A percentile compares a stretch with the other conserved stretches of the same genome.
Conservation (phyloP, 2,329 filamentous ascomycete genomes). For the Chaetomiaceae sp. region DNA sequence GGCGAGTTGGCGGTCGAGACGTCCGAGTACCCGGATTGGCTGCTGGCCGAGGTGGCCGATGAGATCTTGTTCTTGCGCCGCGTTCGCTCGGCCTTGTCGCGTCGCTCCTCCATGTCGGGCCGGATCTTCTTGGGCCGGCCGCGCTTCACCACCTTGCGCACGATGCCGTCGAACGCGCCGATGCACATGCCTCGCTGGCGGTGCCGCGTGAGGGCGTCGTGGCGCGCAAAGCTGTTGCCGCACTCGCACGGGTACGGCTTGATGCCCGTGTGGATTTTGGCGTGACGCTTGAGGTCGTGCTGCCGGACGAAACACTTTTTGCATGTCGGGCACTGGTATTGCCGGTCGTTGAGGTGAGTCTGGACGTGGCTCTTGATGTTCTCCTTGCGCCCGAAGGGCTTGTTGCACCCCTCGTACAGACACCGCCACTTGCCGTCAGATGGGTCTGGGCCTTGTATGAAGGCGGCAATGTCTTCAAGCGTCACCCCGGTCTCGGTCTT, state of each 20-base stretch:
- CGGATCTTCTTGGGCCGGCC: slow-evolving; percentile 60
- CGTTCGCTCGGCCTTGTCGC: slow-evolving; percentile 54
- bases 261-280: slow-evolving; percentile 94
- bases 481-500: slow-evolving; percentile 79
- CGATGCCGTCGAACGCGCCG: slow-evolving; percentile 80
- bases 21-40: slow-evolving; percentile 54
- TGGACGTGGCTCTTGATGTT: slow-evolving; percentile 99
- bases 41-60: slow-evolving; percentile 44
- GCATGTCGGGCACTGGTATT: slow-evolving; percentile 91
- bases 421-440: slow-evolving; percentile 77
- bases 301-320: slow-evolving; percentile 94
- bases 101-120: slow-evolving; percentile 52
- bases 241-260: slow-evolving; percentile 95
- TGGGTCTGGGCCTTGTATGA: slow-evolving; percentile 67
- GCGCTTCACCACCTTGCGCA: slow-evolving; percentile 57
- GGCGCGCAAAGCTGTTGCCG: slow-evolving; percentile 88
- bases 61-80: slow-evolving; percentile 49
- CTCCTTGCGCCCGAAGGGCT: slow-evolving; percentile 93
- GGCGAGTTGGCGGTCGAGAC: slow-evolving; percentile 54
- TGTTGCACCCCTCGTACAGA: slow-evolving; percentile 72
- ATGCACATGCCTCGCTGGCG: slow-evolving; percentile 95
- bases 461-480: slow-evolving; percentile 74
- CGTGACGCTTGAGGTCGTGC: slow-evolving; percentile 94
- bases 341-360: slow-evolving; percentile 92
- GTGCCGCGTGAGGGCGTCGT: slow-evolving; percentile 91